Evolutionary conservation across 129 eudicot genomes (phyloP).

Genomic region (Silybum marianum): DNA sequence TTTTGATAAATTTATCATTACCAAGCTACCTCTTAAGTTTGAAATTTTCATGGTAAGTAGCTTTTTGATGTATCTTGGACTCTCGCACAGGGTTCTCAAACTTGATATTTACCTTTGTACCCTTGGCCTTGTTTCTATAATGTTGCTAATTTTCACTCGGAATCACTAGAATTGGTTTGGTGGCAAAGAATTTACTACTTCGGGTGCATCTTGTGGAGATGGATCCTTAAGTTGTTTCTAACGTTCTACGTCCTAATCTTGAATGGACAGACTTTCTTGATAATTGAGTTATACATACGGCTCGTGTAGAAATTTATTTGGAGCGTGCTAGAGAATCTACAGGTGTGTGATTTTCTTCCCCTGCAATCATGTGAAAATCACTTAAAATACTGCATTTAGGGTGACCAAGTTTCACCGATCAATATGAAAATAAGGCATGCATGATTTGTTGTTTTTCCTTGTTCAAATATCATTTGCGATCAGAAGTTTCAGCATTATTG

Average conservation of each 20-base stretch:
- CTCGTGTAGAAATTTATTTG: constrained; percentile 71
- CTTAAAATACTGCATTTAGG: too few species aligned
- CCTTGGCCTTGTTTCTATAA: too few species aligned
- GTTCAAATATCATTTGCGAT: too few species aligned
- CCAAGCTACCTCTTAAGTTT: background rate
- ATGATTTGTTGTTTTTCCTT: too few species aligned
- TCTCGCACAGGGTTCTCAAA: background rate
- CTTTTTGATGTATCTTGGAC: background rate
- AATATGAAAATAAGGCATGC: too few species aligned
- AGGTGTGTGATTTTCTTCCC: too few species aligned
- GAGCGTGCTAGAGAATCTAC: constrained; percentile 49
- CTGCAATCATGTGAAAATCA: too few species aligned
- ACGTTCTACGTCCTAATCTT: constrained; percentile 70
- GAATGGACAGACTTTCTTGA: constrained; percentile 70
- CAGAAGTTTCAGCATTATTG: too few species aligned
- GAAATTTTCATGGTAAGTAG: background rate
- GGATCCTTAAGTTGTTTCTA: constrained; percentile 91
- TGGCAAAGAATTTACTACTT: constrained; percentile 2
- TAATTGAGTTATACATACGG: constrained; percentile 69
- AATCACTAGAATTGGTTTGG: background rate
- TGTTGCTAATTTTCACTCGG: background rate
- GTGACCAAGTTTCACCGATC: too few species aligned
- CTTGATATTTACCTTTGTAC: too few species aligned
- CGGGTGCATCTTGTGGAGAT: constrained; percentile 92
- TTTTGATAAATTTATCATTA: background rate